These are phyloP conservation scores for Purpureocillium takamizusanense DNA, from an alignment of 2,329 filamentous ascomycete genomes.

Conservation along the genomic window DNA sequence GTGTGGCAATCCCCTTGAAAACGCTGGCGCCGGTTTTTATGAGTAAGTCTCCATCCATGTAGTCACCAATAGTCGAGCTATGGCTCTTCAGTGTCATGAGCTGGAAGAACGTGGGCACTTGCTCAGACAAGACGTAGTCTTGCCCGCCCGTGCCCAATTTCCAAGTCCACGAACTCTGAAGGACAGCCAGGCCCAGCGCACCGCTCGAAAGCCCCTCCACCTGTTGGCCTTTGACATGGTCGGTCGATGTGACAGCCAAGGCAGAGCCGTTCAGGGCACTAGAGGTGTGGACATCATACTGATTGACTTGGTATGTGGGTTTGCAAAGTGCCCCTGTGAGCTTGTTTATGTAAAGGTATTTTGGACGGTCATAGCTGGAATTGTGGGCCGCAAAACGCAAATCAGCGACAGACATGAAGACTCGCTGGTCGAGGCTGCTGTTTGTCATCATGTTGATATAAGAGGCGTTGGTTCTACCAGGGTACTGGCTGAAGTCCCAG, in stretches of 20 bases:
- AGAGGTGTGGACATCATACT: no score
- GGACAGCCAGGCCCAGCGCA: neutral
- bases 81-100: slow-evolving; percentile 14
- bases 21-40: neutral
- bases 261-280: no score
- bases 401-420: no score
- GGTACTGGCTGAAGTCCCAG: slow-evolving; percentile 12
- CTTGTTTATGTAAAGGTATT: no score
- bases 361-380: slow-evolving; percentile 3
- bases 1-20: no score
- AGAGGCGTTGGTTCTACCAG: slow-evolving; percentile 4
- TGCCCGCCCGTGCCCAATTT: slow-evolving; percentile 10
- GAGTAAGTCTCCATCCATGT: slow-evolving; percentile 9
- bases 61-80: slow-evolving; percentile 4
- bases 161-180: slow-evolving; percentile 11
- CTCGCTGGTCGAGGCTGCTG: no score
- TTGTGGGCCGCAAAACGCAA: slow-evolving; percentile 8
- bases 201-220: neutral
- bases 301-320: no score
- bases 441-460: slow-evolving; percentile 2
- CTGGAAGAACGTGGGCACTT: slow-evolving; percentile 15
- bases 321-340: no score
- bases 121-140: slow-evolving; percentile 10
- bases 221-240: no score
- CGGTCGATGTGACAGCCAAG: no score